These are phyloP conservation scores for Penicillium digitatum DNA, from an alignment of 2,329 filamentous ascomycete species.

Conservation along the genomic window DNA sequence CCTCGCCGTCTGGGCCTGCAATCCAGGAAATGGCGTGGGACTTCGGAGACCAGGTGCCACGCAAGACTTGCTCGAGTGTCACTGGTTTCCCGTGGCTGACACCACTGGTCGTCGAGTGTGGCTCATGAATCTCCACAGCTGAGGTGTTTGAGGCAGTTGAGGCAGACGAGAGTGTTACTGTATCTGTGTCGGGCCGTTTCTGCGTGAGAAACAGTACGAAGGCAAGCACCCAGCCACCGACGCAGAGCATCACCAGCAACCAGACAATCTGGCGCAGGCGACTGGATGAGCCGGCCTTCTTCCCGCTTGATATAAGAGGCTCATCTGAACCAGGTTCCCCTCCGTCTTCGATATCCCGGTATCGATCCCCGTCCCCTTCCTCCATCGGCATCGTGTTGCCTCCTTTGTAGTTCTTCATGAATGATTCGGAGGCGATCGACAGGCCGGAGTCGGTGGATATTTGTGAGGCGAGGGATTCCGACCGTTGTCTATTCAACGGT, in stretches of 20 bases:
- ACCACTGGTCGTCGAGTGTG: slow-evolving; percentile 29
- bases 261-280: slow-evolving; percentile 40
- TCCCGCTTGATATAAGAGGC: slow-evolving; percentile 23
- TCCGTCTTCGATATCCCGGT: slow-evolving; percentile 37
- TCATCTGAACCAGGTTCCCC: slow-evolving; percentile 23
- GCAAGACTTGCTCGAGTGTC: slow-evolving; percentile 42
- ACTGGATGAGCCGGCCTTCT: slow-evolving; percentile 25
- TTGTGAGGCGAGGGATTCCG: slow-evolving; percentile 26
- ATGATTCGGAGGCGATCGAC: slow-evolving; percentile 31
- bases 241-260: slow-evolving; percentile 39
- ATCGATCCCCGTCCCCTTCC: slow-evolving; percentile 21
- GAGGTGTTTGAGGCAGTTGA: slow-evolving; percentile 22
- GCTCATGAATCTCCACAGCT: slow-evolving; percentile 25
- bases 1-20: slow-evolving; percentile 50
- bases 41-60: slow-evolving; percentile 37
- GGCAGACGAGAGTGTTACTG: slow-evolving; percentile 26
- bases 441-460: slow-evolving; percentile 34
- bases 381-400: slow-evolving; percentile 10
- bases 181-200: slow-evolving; percentile 32
- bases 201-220: slow-evolving; percentile 43
- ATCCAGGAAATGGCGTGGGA: slow-evolving; percentile 47
- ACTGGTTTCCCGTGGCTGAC: slow-evolving; percentile 41
- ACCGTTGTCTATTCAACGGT: slow-evolving; percentile 26
- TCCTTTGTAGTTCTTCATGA: slow-evolving; percentile 27
- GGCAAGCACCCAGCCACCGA: slow-evolving; percentile 46